A percentile compares a stretch with the other conserved stretches of the same genome.
Conservation (phyloP, 371 early-diverging fungal species). For the Rhizopus arrhizus region DNA sequence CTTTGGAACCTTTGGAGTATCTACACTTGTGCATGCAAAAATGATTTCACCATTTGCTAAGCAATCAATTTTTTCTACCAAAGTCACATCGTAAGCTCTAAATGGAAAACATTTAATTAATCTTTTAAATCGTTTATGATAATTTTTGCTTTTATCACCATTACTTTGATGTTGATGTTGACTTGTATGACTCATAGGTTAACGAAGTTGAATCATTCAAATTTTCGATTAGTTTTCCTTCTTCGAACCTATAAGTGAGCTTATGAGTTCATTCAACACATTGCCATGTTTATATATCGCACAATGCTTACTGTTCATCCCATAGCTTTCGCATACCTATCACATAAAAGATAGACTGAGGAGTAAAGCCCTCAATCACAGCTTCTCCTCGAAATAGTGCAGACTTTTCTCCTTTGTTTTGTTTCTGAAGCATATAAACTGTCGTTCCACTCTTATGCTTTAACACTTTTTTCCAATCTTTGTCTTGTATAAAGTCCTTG, state of each 20-base stretch:
- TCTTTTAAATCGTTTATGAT: background rate
- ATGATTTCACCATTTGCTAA: conserved; percentile 62
- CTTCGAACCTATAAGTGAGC: conserved; percentile 45
- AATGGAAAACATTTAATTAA: background rate
- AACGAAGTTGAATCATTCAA: conserved; percentile 58
- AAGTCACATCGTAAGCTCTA: conserved; percentile 62
- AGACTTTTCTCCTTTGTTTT: conserved; percentile 45
- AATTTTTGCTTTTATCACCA: too few species aligned
- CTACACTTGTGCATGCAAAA: conserved; percentile 67
- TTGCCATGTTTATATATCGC: too few species aligned
- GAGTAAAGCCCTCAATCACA: conserved; percentile 64
- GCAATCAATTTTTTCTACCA: conserved; percentile 68
- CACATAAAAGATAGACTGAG: conserved; percentile 69
- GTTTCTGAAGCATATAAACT: conserved; percentile 52
- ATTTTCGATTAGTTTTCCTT: conserved; percentile 57
- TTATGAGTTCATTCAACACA: background rate
- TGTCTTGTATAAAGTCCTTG: conserved; percentile 31
- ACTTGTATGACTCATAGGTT: conserved; percentile 56
- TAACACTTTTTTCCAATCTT: conserved; percentile 67
- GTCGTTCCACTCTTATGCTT: conserved; percentile 69
- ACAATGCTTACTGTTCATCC: conserved; percentile 52
- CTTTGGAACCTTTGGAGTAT: conserved; percentile 62
- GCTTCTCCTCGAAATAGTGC: conserved; percentile 66
- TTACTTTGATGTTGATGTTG: conserved; percentile 48
- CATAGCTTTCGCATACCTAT: conserved; percentile 71